Base-by-base conservation (phyloP, 306 rosid species). In the Herpetospermum pedunculosum region DNA sequence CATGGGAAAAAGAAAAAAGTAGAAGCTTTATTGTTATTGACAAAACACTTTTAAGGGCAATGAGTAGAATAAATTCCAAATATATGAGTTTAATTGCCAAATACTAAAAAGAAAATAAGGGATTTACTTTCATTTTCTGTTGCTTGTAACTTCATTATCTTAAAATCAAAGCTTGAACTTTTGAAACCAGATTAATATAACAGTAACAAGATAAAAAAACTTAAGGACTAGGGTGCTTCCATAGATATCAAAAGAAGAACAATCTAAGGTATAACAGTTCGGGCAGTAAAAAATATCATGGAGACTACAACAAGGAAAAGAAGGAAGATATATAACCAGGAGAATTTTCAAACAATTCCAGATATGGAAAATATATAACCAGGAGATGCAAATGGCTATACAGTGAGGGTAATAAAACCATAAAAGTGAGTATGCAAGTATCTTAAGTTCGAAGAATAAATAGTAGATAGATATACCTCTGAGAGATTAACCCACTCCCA, bases 401-500 rank as follows among this genome's bases (percentile, higher is more conserved):
- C 50, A 14, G 26, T 19, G 49, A 54, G 4, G 46, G 35, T 18
- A 5, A 28, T 18, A 5, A 28, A 19, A 19, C 18, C 26, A 2
- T 54, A n/a, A 11, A 13, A 53, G 3, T 43, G 1, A 23, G 35
- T n/a, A 18, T 68, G 67, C 52, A 64, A 49, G 28, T 58, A 47
- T 35, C 60, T 70, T 40, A 28, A 67, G 12, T 34, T 43, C 70
- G 53, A 44, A 74, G 50, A 72, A 75, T 50, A 75, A 69, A 76
- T 77, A 47, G 23, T 28, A 55, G 64, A 59, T 68, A 57, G 59
- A 77, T 50, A 81, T 87, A 93, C 98, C 97, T 93, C 98, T 50
- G 90, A 84, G 58, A 93, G 88, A 86, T 93, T 87, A 79, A 93
- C 90, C 97, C 93, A 90, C 75, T 93, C 97, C 92, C 88, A 86